Evolutionary conservation across 2,329 filamentous ascomycete species (phyloP).

Genomic region (Trichophyton verrucosum): DNA sequence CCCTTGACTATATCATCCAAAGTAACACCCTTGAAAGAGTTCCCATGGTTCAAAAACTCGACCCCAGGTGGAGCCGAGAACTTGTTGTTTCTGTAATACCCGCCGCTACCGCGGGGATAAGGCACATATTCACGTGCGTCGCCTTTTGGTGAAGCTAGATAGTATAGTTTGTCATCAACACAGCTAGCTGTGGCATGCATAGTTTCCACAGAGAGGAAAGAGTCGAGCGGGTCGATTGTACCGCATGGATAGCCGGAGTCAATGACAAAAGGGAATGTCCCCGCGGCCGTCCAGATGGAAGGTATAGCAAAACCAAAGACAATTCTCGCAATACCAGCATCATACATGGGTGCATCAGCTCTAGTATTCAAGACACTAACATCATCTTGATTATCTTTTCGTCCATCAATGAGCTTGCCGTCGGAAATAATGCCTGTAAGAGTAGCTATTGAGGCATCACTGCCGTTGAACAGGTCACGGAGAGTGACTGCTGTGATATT

Average conservation of each 20-base stretch:
- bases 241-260: slow-evolving; percentile 12
- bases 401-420: slow-evolving; percentile 4
- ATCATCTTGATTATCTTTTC: neutral
- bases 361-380: neutral
- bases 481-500: neutral
- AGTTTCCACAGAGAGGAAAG: slow-evolving; percentile 3
- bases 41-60: neutral
- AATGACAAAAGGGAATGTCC: slow-evolving; percentile 10
- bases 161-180: slow-evolving; percentile 9
- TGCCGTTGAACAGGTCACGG: neutral
- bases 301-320: slow-evolving; percentile 1
- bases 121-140: slow-evolving; percentile 14
- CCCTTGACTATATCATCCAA: neutral
- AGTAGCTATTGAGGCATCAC: neutral
- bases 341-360: neutral
- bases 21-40: neutral
- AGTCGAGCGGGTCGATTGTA: slow-evolving; percentile 1
- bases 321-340: neutral
- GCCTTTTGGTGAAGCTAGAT: slow-evolving; percentile 12
- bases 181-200: slow-evolving; percentile 5
- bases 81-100: neutral
- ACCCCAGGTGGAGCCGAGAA: neutral
- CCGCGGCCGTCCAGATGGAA: neutral
- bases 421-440: neutral
- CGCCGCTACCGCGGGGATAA: neutral